Conservation (phyloP, 2,329 filamentous ascomycete genomes). For the Nannizzia gypsea region DNA sequence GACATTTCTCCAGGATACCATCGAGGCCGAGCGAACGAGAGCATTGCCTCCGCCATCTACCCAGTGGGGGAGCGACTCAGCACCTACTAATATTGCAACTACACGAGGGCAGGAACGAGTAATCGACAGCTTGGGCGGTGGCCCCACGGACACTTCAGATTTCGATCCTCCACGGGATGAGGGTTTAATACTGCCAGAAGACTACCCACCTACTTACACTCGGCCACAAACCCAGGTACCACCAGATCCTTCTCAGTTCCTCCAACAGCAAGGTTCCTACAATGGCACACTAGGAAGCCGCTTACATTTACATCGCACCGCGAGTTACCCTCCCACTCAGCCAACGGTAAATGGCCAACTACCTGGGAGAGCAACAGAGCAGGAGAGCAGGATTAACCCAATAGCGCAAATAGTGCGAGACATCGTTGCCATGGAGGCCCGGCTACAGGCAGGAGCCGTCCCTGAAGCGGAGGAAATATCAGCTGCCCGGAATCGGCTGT, state of each 20-base stretch:
- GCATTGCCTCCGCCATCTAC: neutral
- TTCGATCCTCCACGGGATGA: too few relatives aligned
- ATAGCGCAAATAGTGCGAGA: conserved; percentile 3
- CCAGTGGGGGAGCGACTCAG: too few relatives aligned
- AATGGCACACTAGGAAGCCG: neutral
- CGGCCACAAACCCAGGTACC: neutral
- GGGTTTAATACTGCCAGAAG: too few relatives aligned
- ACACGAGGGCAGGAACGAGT: neutral
- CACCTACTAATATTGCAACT: neutral
- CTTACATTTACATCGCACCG: neutral
- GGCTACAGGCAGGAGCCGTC: conserved; percentile 19
- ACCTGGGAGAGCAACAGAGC: neutral
- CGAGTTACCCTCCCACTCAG: neutral
- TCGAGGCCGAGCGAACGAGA: too few relatives aligned
- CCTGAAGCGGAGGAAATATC: conserved; percentile 25
- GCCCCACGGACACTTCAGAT: too few relatives aligned
- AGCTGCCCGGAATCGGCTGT: conserved; percentile 21
- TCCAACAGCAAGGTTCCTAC: neutral
- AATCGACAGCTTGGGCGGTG: too few relatives aligned
- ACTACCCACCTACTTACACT: too few relatives aligned
- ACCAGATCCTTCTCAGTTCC: neutral
- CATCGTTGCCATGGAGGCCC: conserved; percentile 21
- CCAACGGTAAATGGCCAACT: neutral
- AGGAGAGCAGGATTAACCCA: neutral
- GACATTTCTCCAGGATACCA: too few relatives aligned